phyloP scores from a whole-genome alignment of 2,329 filamentous ascomycete genomes.

The Colletotrichum australisinense region DNA sequence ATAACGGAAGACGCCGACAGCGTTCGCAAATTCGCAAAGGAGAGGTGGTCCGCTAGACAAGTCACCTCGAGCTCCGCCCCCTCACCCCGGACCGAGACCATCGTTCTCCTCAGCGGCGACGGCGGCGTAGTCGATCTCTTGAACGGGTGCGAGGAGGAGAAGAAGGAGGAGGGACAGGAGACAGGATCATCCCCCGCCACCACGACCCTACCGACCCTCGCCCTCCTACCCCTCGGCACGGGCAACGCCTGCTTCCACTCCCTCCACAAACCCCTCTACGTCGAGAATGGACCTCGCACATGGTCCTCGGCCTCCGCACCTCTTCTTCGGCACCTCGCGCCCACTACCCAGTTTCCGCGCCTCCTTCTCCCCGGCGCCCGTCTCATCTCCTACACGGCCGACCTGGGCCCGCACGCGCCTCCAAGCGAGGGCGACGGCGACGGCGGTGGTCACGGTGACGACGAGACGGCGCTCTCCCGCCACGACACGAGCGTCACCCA shows the following conservation, averaged over 20 bases:
- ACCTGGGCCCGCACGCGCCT: conserved; percentile 21
- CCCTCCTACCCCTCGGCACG: conserved; percentile 71
- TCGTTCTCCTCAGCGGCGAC: conserved; percentile 88
- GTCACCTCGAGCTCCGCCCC: conserved; percentile 25
- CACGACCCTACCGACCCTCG: conserved; percentile 55
- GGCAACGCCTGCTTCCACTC: conserved; percentile 75
- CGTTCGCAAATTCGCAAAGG: conserved; percentile 70
- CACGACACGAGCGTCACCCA: conserved; percentile 48
- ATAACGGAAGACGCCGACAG: conserved; percentile 73
- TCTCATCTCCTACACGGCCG: conserved; percentile 53
- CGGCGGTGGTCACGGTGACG: neutral
- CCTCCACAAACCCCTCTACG: conserved; percentile 68
- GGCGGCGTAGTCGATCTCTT: conserved; percentile 87
- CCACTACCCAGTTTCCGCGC: conserved; percentile 73
- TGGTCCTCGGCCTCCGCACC: conserved; percentile 65
- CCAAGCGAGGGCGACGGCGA: no score
- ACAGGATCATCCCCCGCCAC: neutral
- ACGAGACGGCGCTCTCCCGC: conserved; percentile 36
- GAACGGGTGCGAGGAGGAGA: conserved; percentile 64
- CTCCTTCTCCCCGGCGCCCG: conserved; percentile 68
- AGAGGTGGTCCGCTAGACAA: conserved; percentile 48
- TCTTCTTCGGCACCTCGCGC: conserved; percentile 67
- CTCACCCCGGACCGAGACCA: conserved; percentile 55
- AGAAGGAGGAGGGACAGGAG: neutral
- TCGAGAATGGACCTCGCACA: conserved; percentile 47